Percentiles rank a stretch among this genome's conserved stretches.
phyloP scores from a whole-genome alignment of 495 filamentous ascomycete genomes.

The Penicillium odoratum region DNA sequence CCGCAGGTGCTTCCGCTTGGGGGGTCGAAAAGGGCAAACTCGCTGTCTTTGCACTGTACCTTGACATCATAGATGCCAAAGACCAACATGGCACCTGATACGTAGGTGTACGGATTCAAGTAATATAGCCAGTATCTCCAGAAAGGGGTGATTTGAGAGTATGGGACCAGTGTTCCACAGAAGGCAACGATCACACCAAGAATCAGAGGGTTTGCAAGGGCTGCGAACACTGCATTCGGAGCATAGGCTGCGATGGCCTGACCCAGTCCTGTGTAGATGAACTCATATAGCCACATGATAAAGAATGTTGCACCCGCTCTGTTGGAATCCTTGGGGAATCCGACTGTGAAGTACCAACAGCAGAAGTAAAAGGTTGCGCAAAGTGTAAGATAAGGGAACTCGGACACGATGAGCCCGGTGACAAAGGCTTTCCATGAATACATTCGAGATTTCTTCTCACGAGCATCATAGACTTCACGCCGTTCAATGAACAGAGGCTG shows the following conservation, averaged over 20 bases:
- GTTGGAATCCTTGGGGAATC: constrained; percentile 34
- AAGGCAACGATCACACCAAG: constrained; percentile 54
- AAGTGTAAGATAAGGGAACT: constrained; percentile 53
- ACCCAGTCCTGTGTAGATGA: constrained; percentile 58
- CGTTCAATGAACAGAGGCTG: constrained; percentile 53
- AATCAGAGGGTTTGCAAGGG: constrained; percentile 56
- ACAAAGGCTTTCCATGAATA: constrained; percentile 57
- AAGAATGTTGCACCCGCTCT: constrained; percentile 55
- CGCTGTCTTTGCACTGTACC: constrained; percentile 56
- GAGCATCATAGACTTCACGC: constrained; percentile 52
- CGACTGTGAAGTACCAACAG: constrained; percentile 52
- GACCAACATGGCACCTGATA: constrained; percentile 60
- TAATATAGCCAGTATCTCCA: constrained; percentile 78
- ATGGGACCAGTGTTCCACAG: constrained; percentile 47
- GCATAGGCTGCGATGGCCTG: constrained; percentile 59
- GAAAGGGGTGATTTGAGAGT: constrained; percentile 52
- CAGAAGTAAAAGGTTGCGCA: constrained; percentile 49
- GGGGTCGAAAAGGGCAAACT: constrained; percentile 58
- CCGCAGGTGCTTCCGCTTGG: constrained; percentile 52
- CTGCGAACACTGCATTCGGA: too few relatives aligned
- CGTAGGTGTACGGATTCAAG: constrained; percentile 69
- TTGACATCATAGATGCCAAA: constrained; percentile 56
- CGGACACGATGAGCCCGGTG: too few relatives aligned
- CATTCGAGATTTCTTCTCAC: constrained; percentile 53
- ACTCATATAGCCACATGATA: constrained; percentile 53